A percentile compares a stretch with the other conserved stretches of the same genome.
Evolutionary conservation across 169 alveolate species (phyloP).

Genomic region (Babesia ovis): DNA sequence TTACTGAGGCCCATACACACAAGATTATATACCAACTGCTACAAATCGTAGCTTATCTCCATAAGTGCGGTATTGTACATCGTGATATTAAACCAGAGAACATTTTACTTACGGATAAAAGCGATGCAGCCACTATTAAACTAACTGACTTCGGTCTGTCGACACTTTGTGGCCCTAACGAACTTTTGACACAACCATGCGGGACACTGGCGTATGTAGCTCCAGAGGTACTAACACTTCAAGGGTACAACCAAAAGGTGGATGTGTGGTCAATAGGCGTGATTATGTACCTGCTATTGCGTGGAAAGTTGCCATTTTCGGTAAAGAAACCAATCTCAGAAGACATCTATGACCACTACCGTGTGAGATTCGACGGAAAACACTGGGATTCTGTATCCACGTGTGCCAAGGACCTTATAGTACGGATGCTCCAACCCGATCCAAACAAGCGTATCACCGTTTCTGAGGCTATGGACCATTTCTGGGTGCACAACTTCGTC

Average conservation of each 20-base stretch:
- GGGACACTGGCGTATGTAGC: constrained; percentile 91
- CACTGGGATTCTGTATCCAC: constrained; percentile 80
- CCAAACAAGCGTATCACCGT: constrained; percentile 78
- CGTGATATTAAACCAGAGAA: constrained; percentile 97
- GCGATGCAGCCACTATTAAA: constrained; percentile 89
- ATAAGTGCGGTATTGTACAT: constrained; percentile 92
- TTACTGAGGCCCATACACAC: constrained; percentile 81
- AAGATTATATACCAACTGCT: constrained; percentile 88
- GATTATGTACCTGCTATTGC: constrained; percentile 83
- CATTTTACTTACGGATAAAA: constrained; percentile 88
- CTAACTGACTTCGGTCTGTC: constrained; percentile 94
- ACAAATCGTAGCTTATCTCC: constrained; percentile 92
- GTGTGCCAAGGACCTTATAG: constrained; percentile 80
- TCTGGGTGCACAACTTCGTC: constrained; percentile 83
- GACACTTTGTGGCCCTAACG: constrained; percentile 86
- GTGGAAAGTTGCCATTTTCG: constrained; percentile 90
- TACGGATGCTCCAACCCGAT: constrained; percentile 68
- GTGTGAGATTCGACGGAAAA: constrained; percentile 74
- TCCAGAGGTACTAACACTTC: constrained; percentile 88
- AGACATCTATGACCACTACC: constrained; percentile 63
- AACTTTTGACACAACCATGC: constrained; percentile 86
- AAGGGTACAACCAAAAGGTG: constrained; percentile 87
- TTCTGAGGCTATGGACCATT: constrained; percentile 84
- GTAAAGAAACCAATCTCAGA: constrained; percentile 69
- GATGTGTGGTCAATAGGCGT: constrained; percentile 92